These are phyloP conservation scores for Ceratocystis destructans DNA, from an alignment of 2,329 filamentous ascomycete genomes.

Conservation along the genomic window DNA sequence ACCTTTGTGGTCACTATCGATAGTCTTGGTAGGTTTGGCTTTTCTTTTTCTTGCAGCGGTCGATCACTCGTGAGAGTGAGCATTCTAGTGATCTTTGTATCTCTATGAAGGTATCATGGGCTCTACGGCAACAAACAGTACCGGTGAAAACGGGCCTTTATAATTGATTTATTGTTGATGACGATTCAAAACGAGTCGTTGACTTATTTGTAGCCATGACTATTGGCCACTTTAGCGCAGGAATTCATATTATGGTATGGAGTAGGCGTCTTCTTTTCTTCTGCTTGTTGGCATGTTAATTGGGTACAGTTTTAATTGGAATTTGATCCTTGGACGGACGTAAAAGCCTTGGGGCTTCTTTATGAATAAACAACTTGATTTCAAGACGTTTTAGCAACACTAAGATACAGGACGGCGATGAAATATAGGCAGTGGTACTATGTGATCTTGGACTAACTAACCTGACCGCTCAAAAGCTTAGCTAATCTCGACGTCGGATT, in stretches of 20 bases:
- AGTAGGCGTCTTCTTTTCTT: constrained; percentile 8
- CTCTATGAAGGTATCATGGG: neutral
- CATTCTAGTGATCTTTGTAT: neutral
- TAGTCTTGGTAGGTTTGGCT: constrained; percentile 5
- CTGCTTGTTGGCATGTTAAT: neutral
- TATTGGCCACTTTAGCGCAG: neutral
- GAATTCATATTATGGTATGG: neutral
- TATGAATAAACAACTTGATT: neutral
- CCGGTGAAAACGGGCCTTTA: neutral
- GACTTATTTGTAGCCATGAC: neutral
- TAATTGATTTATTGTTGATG: neutral
- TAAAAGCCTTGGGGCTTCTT: neutral
- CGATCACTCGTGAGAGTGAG: neutral
- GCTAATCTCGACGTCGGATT: neutral
- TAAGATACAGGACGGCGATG: no score
- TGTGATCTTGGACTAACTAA: no score
- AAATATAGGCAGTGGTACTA: no score
- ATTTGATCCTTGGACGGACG: neutral
- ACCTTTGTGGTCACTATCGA: neutral
- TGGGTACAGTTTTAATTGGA: neutral
- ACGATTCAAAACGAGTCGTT: neutral
- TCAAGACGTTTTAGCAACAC: neutral
- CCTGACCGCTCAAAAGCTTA: neutral
- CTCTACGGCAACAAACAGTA: neutral
- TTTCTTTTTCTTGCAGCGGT: neutral